phyloP scores from a whole-genome alignment of 306 rosid species.

The Prunus fruticosa region DNA sequence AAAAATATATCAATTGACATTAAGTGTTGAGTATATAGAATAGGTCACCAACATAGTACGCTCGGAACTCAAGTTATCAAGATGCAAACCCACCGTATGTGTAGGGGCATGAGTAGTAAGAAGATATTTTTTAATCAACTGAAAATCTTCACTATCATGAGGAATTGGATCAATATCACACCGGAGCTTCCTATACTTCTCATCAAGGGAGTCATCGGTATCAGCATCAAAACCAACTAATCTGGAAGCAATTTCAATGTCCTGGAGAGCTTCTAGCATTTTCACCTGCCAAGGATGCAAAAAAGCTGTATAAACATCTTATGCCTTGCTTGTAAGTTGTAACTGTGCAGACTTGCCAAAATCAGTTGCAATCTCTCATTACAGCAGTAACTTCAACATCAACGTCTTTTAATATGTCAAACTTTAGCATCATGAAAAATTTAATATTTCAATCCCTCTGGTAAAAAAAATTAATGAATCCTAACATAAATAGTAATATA shows the following conservation, averaged over 20 bases:
- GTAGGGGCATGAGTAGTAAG: slow-evolving; percentile 93
- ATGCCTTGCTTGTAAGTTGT: neutral
- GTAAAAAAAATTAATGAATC: neutral
- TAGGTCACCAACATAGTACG: slow-evolving; percentile 1
- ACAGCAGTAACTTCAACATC: neutral
- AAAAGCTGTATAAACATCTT: neutral
- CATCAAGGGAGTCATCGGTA: slow-evolving; percentile 79
- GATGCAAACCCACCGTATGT: slow-evolving; percentile 62
- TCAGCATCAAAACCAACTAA: slow-evolving; percentile 89
- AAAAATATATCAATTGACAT: neutral
- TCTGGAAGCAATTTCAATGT: slow-evolving; percentile 95
- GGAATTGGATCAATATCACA: slow-evolving; percentile 77
- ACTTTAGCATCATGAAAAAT: neutral
- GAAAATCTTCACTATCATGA: slow-evolving; percentile 83
- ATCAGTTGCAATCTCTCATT: neutral
- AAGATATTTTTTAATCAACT: slow-evolving; percentile 76
- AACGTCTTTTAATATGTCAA: neutral
- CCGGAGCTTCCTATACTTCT: slow-evolving; percentile 78
- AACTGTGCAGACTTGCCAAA: neutral
- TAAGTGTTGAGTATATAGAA: neutral
- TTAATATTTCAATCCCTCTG: neutral
- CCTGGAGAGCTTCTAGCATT: slow-evolving; percentile 99
- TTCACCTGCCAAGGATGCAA: slow-evolving; percentile 61
- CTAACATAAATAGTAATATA: neutral
- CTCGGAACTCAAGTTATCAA: neutral